Conservation (phyloP, 164 flowering plant species). For the Tetracentron sinense region DNA sequence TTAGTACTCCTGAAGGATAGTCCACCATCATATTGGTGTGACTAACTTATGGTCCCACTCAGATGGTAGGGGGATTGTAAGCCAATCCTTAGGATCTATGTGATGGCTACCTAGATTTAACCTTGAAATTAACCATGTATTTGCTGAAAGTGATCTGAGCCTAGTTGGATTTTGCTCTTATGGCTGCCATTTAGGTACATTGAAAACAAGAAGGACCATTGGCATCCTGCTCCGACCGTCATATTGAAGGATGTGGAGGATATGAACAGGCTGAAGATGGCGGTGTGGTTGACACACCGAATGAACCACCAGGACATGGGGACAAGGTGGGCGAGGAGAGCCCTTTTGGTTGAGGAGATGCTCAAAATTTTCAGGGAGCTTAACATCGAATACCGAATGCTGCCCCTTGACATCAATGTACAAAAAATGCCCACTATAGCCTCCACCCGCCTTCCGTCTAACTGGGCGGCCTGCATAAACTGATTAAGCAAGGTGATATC, state of each 20-base stretch:
- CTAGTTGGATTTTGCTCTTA: background rate
- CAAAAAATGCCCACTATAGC: constrained; percentile 32
- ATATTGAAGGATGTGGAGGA: constrained; percentile 42
- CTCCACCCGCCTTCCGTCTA: constrained; percentile 29
- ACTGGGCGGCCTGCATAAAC: constrained; percentile 11
- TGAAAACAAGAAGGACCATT: constrained; percentile 53
- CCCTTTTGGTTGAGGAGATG: constrained; percentile 50
- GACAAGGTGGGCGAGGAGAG: constrained; percentile 45
- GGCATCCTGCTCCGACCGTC: constrained; percentile 42
- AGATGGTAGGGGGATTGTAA: too few species aligned
- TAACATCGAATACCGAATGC: constrained; percentile 48
- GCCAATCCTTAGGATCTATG: too few species aligned
- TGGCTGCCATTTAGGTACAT: constrained; percentile 40
- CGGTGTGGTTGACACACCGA: constrained; percentile 46
- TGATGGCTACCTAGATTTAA: background rate
- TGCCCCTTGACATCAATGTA: constrained; percentile 47
- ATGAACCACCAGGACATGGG: constrained; percentile 63
- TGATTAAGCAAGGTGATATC: too few species aligned
- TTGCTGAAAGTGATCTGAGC: background rate
- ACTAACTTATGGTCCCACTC: too few species aligned
- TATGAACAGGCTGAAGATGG: constrained; percentile 28
- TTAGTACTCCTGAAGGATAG: too few species aligned
- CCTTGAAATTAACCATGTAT: background rate
- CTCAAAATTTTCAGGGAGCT: constrained; percentile 43
- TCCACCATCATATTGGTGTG: too few species aligned